Evolutionary conservation across 306 rosid species (phyloP), one percentile per base, ranked within the genome.

Genomic region (barrel medic (Medicago truncatula)): DNA sequence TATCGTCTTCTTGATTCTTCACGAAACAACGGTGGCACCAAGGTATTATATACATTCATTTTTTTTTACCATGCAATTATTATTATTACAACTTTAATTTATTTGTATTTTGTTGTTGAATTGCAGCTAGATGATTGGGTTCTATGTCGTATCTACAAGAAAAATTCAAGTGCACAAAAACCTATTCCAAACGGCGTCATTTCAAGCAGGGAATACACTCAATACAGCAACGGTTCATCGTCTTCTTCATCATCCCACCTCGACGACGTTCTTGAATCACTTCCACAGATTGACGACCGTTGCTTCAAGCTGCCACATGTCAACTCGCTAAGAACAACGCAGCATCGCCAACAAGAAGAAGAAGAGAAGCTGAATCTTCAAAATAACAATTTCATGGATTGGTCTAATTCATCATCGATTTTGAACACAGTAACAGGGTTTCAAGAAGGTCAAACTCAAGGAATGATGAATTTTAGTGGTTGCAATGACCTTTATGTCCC

Each of bases 41-140:
- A 67, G 97, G 99, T 80, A 73, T 16, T 15, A 2, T 1, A 6
- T 11, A 58, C 9, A 25, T 59, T 60, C 11, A 59, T 25, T 20
- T 56, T 20, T 56, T 43, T 44, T 11, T 14, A 44, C 9, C 8
- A 7, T 39, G 7, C 9, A 39, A 39, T 3, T 1, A 28, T 28
- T 28, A 31, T 31, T 31, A 34, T 34, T 34, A 34, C 38, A 34
- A 34, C 38, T 1, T 34, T 5, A 34, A 34, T 14, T 7, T 23
- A 3, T 4, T 21, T 8, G 49, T 47, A 8, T 14, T 31, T 20
- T 74, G 7, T 56, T 47, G 6, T 31, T 31, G 31, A 9, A 36
- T 46, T 78, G 13, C 77, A 95, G 98, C 56, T 95, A 38, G 98
- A 95, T 41, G 98, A 92, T 2, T 95, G 98, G 98, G 98, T 95